Percentiles rank a stretch among this genome's conserved stretches.
Evolutionary conservation across 2,329 filamentous ascomycete species (phyloP).

Genomic region (Tetracladium maxilliforme): DNA sequence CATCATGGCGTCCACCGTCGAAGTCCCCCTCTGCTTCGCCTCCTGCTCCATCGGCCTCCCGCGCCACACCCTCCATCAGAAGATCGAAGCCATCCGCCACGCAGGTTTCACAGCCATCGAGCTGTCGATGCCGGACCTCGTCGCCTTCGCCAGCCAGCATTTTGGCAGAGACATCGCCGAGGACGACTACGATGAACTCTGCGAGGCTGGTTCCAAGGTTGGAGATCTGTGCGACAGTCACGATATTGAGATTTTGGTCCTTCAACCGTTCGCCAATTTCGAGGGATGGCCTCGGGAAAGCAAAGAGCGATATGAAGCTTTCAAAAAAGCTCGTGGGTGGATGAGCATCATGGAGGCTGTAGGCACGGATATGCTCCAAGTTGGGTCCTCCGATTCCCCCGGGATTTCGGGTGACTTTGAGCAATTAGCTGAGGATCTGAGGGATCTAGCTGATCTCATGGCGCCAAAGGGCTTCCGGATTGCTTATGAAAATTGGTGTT

Average conservation of each 20-base stretch:
- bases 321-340: slow-evolving; percentile 50
- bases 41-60: slow-evolving; percentile 36
- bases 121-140: slow-evolving; percentile 59
- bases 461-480: slow-evolving; percentile 40
- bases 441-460: slow-evolving; percentile 47
- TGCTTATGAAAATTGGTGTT: slow-evolving; percentile 75
- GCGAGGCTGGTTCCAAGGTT: slow-evolving; percentile 36
- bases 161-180: slow-evolving; percentile 32
- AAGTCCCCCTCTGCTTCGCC: slow-evolving; percentile 34
- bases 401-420: slow-evolving; percentile 33
- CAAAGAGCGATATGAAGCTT: slow-evolving; percentile 43
- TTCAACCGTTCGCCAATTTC: slow-evolving; percentile 66
- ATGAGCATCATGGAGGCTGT: slow-evolving; percentile 55
- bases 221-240: slow-evolving; percentile 36
- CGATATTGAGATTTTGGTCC: slow-evolving; percentile 47
- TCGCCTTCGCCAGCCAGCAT: slow-evolving; percentile 41
- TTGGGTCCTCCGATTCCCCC: slow-evolving; percentile 50
- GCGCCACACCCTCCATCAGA: slow-evolving; percentile 38
- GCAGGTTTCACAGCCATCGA: slow-evolving; percentile 58
- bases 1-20: no score
- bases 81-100: slow-evolving; percentile 44
- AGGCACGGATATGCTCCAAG: slow-evolving; percentile 57
- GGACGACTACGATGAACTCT: slow-evolving; percentile 44
- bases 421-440: slow-evolving; percentile 44
- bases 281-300: slow-evolving; percentile 55